Conservation (phyloP, 148 eudicot species). For the Vaccinium myrtillus region DNA sequence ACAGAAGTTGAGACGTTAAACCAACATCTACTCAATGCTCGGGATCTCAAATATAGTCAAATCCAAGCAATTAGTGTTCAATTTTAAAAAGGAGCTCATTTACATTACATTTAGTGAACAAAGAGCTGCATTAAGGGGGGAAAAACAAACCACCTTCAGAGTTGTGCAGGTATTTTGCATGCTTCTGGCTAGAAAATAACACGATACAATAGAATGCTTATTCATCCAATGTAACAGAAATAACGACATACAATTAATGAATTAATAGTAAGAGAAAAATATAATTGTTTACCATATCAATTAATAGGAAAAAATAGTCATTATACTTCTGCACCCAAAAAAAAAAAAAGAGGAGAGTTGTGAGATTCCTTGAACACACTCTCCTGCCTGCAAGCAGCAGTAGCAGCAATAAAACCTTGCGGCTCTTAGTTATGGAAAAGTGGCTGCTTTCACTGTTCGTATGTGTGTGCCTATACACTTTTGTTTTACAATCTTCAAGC, state of each 20-base stretch:
- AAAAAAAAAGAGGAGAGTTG: background rate
- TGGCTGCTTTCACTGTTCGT: background rate
- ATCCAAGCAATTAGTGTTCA: background rate
- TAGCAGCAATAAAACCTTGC: background rate
- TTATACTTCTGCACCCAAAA: background rate
- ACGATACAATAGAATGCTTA: background rate
- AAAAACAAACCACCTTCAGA: background rate
- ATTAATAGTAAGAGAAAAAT: background rate
- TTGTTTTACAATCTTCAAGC: background rate
- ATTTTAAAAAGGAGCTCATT: background rate
- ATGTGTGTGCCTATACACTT: background rate
- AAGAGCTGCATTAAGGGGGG: background rate
- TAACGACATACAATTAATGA: background rate
- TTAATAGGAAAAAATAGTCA: background rate
- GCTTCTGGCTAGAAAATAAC: background rate
- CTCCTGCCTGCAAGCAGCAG: background rate
- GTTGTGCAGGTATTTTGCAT: background rate
- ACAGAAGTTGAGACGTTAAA: background rate
- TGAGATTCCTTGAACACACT: background rate
- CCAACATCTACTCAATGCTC: background rate
- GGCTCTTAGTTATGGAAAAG: background rate
- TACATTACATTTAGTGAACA: background rate
- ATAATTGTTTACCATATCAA: background rate
- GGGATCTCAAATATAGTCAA: background rate
- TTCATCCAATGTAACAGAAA: background rate